Evolutionary conservation across 2,329 filamentous ascomycete genomes (phyloP), one percentile per base, ranked within the genome.

Genomic region (Xenoacremonium recifei): DNA sequence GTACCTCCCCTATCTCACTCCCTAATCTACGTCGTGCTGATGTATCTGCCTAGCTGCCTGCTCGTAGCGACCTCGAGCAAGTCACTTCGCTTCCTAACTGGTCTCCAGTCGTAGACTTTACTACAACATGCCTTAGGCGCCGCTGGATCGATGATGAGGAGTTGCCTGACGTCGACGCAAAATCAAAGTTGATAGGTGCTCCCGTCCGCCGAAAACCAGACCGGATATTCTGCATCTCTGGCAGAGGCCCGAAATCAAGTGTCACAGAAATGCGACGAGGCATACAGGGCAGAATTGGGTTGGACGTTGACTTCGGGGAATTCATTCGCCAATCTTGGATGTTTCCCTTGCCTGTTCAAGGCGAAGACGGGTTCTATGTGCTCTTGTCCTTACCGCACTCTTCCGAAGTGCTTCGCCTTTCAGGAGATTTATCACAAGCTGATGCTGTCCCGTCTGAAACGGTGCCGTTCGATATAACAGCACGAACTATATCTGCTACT

Each of bases 231-330:
- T 77, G 79, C 17, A 84, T 82, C 32, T 83, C 82, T 16, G 82
- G 85, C 1, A 79, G 79, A 50, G 82, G 82, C 1, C 64, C 68
- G 2, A 75, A 73, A 21, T 85, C 85, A 9, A 75, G 77, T 6
- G 68, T 92, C 18, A 79, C 80, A 3, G 85, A 92, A 56, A 72
- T 88, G 47, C 77, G 85, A 48, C 73, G 81, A 61, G 87, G 88
- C 4, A 66, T 88, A 20, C 80, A 86, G 55, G 87, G 85, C 15
- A 80, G 77, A 42, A 79, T 88, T 50, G 80, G 77, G 2, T 55
- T 80, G 5, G 76, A 81, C 17, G 66, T 82, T 10, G 73, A 78
- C 17, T 75, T 71, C 32, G 66, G 65, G 6, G 66, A 67, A 6
- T 67, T 70, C 2, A 70, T 80, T 21, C 73, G 70, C 37, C 67